Evolutionary conservation across 768 basidiomycete species (phyloP).

Genomic region (Lactarius tabidus): DNA sequence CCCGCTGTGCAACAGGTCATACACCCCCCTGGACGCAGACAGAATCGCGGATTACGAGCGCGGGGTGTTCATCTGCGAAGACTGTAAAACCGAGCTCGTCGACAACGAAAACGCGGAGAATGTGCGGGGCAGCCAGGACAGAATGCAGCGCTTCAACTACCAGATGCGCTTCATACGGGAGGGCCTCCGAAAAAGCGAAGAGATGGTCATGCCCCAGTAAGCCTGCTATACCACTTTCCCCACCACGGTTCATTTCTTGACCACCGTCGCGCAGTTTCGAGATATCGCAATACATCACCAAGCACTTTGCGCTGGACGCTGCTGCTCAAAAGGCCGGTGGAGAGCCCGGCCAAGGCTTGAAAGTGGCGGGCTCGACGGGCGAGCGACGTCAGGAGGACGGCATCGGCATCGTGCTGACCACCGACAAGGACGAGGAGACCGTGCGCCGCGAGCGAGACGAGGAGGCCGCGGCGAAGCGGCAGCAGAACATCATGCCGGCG

Average conservation of each 20-base stretch:
- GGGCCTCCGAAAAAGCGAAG: slow-evolving; percentile 84
- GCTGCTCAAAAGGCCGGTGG: slow-evolving; percentile 53
- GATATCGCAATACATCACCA: slow-evolving; percentile 77
- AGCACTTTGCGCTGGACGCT: slow-evolving; percentile 54
- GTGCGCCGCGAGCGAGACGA: slow-evolving; percentile 69
- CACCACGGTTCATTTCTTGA: neutral
- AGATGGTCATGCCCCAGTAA: slow-evolving; percentile 79
- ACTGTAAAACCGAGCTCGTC: slow-evolving; percentile 79
- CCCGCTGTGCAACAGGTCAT: slow-evolving; percentile 79
- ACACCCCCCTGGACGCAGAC: slow-evolving; percentile 81
- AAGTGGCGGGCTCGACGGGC: slow-evolving; percentile 67
- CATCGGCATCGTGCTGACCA: slow-evolving; percentile 80
- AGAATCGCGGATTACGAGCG: slow-evolving; percentile 69
- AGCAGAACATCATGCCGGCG: slow-evolving; percentile 86
- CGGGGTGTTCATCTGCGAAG: slow-evolving; percentile 77
- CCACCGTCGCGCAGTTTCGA: slow-evolving; percentile 55
- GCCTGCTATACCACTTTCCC: slow-evolving; percentile 30
- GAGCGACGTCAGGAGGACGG: slow-evolving; percentile 63
- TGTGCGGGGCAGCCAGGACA: slow-evolving; percentile 81
- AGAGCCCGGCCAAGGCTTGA: slow-evolving; percentile 52
- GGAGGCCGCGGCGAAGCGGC: slow-evolving; percentile 78
- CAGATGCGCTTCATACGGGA: slow-evolving; percentile 87
- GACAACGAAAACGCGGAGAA: slow-evolving; percentile 91
- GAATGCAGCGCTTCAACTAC: slow-evolving; percentile 92
- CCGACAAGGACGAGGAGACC: slow-evolving; percentile 83